Evolutionary conservation across 2,329 filamentous ascomycete genomes (phyloP).

Genomic region (Metarhizium robertsii): DNA sequence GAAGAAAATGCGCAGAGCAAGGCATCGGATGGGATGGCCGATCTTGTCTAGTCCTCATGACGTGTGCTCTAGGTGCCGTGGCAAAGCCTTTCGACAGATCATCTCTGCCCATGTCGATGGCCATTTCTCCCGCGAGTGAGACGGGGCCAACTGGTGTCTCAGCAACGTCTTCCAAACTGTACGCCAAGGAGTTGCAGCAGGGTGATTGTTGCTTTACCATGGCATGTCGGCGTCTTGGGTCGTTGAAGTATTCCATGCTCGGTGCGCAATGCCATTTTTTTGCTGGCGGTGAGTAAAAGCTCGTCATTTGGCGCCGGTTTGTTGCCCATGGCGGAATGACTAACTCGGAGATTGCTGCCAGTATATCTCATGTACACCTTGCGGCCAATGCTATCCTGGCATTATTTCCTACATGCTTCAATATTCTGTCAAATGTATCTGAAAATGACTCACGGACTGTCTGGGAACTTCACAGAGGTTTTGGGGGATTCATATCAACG

Average conservation of each 20-base stretch:
- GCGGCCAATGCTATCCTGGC: constrained; percentile 25
- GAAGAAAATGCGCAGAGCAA: constrained; percentile 12
- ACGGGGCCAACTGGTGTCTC: background rate
- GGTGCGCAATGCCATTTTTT: constrained; percentile 28
- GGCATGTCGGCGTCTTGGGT: constrained; percentile 16
- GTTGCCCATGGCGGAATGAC: background rate
- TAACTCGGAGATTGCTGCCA: background rate
- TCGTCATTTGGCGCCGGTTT: background rate
- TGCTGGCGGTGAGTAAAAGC: constrained; percentile 16
- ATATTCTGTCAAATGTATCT: no score
- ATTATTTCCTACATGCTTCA: constrained; percentile 21
- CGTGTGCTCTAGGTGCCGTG: constrained; percentile 13
- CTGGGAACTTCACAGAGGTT: constrained; percentile 6
- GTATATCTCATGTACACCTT: constrained; percentile 31
- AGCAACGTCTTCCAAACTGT: constrained; percentile 10
- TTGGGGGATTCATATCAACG: constrained; percentile 2
- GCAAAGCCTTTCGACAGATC: constrained; percentile 11
- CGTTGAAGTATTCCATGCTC: constrained; percentile 18
- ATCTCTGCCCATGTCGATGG: background rate
- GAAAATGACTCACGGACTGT: no score
- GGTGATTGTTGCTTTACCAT: constrained; percentile 15
- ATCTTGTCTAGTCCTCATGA: constrained; percentile 15
- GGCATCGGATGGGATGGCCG: constrained; percentile 16
- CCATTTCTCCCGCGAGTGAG: background rate
- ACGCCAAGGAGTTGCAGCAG: background rate